Percentiles rank a stretch among this genome's conserved stretches.
Evolutionary conservation across 1,284 basidiomycete species (phyloP).

Genomic region (Ustilago loliicola): DNA sequence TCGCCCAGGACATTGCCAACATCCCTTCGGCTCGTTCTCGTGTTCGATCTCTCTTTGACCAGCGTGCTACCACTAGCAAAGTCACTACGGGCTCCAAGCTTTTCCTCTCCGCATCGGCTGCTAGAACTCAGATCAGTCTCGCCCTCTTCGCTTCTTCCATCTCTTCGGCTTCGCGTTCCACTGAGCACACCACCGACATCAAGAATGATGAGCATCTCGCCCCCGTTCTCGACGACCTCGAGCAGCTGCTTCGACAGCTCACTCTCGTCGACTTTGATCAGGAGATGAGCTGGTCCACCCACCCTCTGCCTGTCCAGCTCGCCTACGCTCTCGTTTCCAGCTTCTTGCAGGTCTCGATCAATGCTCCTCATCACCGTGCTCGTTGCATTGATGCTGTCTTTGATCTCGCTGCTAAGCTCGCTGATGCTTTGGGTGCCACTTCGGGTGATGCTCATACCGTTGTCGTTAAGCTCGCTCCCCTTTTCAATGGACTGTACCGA

Average conservation of each 20-base stretch:
- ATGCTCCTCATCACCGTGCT: constrained; percentile 75
- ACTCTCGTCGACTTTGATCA: constrained; percentile 56
- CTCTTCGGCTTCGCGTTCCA: constrained; percentile 57
- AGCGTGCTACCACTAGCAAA: constrained; percentile 50
- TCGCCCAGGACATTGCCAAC: constrained; percentile 69
- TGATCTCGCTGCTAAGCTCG: constrained; percentile 38
- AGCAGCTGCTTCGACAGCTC: constrained; percentile 52
- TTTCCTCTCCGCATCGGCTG: constrained; percentile 52
- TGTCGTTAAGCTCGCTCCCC: constrained; percentile 79
- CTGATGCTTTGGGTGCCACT: constrained; percentile 32
- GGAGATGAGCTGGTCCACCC: constrained; percentile 53
- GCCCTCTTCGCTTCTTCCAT: constrained; percentile 66
- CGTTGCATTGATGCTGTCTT: constrained; percentile 73
- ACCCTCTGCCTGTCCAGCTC: constrained; percentile 66
- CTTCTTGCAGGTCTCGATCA: constrained; percentile 77
- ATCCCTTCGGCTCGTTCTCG: constrained; percentile 48
- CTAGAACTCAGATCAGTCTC: constrained; percentile 64
- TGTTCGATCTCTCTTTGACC: constrained; percentile 41
- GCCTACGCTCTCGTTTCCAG: constrained; percentile 61
- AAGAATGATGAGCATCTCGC: constrained; percentile 57
- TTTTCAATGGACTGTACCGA: constrained; percentile 87
- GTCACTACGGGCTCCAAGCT: constrained; percentile 37
- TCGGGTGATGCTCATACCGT: constrained; percentile 78
- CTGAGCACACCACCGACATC: constrained; percentile 53
- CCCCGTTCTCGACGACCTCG: constrained; percentile 60